Evolutionary conservation across 352 stramenopile genomes (phyloP), one percentile per base, ranked within the genome.

Genomic region (Globisporangium spiculum): DNA sequence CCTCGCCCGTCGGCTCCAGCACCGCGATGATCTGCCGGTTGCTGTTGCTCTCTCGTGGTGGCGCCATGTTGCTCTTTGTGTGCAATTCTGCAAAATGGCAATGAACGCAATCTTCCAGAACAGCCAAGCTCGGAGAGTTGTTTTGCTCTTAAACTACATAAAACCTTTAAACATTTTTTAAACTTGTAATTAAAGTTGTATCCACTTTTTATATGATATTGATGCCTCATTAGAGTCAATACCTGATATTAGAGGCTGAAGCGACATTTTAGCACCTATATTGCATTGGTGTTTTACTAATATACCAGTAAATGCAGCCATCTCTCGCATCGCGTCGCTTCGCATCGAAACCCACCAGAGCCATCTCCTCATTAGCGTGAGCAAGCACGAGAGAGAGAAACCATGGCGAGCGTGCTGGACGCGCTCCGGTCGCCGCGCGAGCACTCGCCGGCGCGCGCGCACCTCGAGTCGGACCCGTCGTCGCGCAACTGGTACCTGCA

Each of bases 401-500:
- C 18, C 26, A 73, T 71, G 44, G 16, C 63, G 0, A 76, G 65
- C 50, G 69, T 56, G 24, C 44, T 91, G 65, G 83, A 91, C 60
- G 76, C 68, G 41, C 79, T 90, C 74, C 77, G 76, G 26, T 92
- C 83, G 1, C 86, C 84, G 9, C 74, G 83, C n/a, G 75, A 78
- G 48, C 77, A 88, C 38, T 77, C 68, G 52, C 53, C 63, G 44
- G 30, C 56, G 67, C 65, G 59, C 67, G 53, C 60, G 52, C 70
- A 68, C 56, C 53, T 74, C 58, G 73, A 79, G 53, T 27, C 70
- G 22, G 79, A 88, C 53, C 81, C 83, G 53, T 88, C 79, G 18
- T 75, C 75, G 27, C 71, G 74, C 56, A 97, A 97, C 75, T 97
- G 88, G 88, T 88, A 91, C 44, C 77, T 97, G 26, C 86, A 96